Base-by-base conservation (phyloP, 192 early-diverging fungal species). In the Backusella psychrophila region DNA sequence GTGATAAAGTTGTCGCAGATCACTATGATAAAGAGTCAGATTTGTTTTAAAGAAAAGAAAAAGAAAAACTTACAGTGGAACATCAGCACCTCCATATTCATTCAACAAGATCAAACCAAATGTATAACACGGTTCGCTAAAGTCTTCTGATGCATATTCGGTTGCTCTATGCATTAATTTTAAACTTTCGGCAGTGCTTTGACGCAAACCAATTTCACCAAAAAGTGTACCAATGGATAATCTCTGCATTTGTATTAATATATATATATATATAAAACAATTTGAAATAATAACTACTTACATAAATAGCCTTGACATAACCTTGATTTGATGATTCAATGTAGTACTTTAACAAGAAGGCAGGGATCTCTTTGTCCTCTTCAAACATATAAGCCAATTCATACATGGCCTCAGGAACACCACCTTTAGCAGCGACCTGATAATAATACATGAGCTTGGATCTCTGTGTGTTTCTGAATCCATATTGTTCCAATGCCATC, bases 111-210 rank as follows among this genome's bases (percentile, higher is more conserved):
- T 90, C 46, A 92, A 79, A 12, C 90, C 96, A 7, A 95, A 88
- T 67, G 94, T 85, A 77, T 94, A 91, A 26, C 95, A 86, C 33
- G 91, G 90, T 73, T 93, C 90, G 14, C 91, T 90, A 78, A 92
- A 96, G 14, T 89, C 84, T 38, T 89, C 83, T 49, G 83, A 87
- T 19, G 95, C 91, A 73, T 92, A 89, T 21, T 90, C 84, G 1
- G 92, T 91, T 2, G 95, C 86, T 46, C 91, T 88, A 72, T 91
- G 89, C 79, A 98, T 85, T 80, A 92, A 94, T 52, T 93, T 90
- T 73, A 98, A 86, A 29, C 91, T 94, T 77, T 94, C 89, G 72
- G 90, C 91, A 44, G 90, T 80, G 76, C 92, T 92, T 59, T 81
- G 81, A 31, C 81, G 80, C 73, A 91, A 91, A 81, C 86, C 85